Evolutionary conservation across 164 flowering plant species (phyloP).

Genomic region (Liquidambar formosana): DNA sequence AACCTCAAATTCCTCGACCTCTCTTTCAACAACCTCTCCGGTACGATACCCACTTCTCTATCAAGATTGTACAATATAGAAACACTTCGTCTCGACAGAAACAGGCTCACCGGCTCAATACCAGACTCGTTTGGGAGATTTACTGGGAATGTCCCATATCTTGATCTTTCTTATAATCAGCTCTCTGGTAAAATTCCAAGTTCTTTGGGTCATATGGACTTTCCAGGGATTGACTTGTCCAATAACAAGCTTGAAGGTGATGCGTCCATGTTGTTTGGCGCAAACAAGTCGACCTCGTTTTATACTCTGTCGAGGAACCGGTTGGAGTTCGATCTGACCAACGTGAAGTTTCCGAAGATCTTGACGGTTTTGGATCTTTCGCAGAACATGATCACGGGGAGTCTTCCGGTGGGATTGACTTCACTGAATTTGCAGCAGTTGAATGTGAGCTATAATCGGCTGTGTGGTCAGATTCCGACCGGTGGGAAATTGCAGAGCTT

Average conservation of each 20-base stretch:
- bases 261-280: slow-evolving; percentile 49
- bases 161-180: slow-evolving; percentile 61
- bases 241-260: slow-evolving; percentile 57
- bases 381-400: slow-evolving; percentile 57
- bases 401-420: slow-evolving; percentile 34
- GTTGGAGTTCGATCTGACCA: slow-evolving; percentile 58
- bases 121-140: slow-evolving; percentile 56
- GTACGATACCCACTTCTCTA: slow-evolving; percentile 60
- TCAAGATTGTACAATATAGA: slow-evolving; percentile 35
- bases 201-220: slow-evolving; percentile 38
- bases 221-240: slow-evolving; percentile 41
- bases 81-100: slow-evolving; percentile 51
- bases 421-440: slow-evolving; percentile 26
- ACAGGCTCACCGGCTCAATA: slow-evolving; percentile 60
- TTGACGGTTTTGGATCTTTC: slow-evolving; percentile 39
- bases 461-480: too few relatives aligned
- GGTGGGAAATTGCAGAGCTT: too few relatives aligned
- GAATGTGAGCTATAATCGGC: slow-evolving; percentile 56
- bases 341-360: slow-evolving; percentile 37
- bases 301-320: slow-evolving; percentile 52
- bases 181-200: slow-evolving; percentile 61
- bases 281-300: slow-evolving; percentile 22
- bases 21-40: slow-evolving; percentile 57
- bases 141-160: slow-evolving; percentile 13
- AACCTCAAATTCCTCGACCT: slow-evolving; percentile 48